Conservation (phyloP, 164 flowering plant genomes). For the Akebia trifoliata region DNA sequence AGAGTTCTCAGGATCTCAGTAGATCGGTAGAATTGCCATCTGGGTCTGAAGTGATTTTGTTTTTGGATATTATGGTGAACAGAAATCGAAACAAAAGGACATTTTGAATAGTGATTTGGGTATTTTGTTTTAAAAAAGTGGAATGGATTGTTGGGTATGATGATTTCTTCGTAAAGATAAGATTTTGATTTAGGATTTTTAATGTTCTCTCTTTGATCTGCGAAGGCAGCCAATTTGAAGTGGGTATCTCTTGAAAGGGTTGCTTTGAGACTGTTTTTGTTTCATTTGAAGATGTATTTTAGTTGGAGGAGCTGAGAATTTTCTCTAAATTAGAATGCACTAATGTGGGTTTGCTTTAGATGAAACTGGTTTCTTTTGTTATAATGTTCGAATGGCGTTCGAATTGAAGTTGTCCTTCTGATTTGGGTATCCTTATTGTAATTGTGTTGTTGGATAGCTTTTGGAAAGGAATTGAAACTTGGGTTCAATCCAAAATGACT, state of each 20-base stretch:
- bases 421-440: neutral
- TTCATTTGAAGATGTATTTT: neutral
- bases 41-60: slow-evolving; percentile 2
- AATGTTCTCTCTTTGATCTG: no score
- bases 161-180: no score
- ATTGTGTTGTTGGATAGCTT: neutral
- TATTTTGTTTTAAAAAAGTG: neutral
- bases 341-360: neutral
- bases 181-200: no score
- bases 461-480: neutral
- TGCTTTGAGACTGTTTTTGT: no score
- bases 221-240: no score
- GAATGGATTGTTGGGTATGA: neutral
- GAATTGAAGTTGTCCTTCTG: no score
- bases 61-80: neutral
- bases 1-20: neutral
- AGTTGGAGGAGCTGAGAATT: neutral
- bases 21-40: slow-evolving; percentile 3
- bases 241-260: no score
- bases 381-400: neutral
- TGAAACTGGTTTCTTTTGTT: neutral
- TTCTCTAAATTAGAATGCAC: neutral
- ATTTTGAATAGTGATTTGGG: neutral
- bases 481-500: slow-evolving; percentile 38
- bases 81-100: neutral